These are phyloP conservation scores for Eleusine indica DNA, from an alignment of 176 grass and related monocot species.

Conservation along the genomic window DNA sequence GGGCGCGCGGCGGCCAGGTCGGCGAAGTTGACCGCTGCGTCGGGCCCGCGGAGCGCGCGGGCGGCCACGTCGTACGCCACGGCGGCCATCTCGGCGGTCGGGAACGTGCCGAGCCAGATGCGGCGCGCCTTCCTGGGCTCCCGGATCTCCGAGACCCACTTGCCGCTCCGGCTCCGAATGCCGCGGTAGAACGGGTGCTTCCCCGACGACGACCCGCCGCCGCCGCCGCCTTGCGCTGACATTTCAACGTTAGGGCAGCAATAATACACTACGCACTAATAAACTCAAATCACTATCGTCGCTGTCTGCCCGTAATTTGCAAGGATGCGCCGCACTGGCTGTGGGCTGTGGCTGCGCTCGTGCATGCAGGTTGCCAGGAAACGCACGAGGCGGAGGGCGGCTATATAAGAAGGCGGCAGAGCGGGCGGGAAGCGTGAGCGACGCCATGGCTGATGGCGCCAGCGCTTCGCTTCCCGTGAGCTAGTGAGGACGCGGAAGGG, in stretches of 20 bases:
- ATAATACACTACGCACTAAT: no score
- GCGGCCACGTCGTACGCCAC: slow-evolving; percentile 89
- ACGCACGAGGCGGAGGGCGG: slow-evolving; percentile 9
- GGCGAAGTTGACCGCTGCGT: slow-evolving; percentile 85
- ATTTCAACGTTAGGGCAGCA: slow-evolving; percentile 38
- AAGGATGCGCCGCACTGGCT: background rate
- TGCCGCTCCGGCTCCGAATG: slow-evolving; percentile 84
- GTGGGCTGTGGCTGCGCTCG: background rate
- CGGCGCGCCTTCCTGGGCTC: slow-evolving; percentile 85
- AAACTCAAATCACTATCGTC: no score
- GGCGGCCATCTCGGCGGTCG: slow-evolving; percentile 93
- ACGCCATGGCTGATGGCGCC: slow-evolving; percentile 42
- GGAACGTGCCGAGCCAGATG: slow-evolving; percentile 98
- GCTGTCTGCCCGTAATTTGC: background rate
- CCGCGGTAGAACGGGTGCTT: slow-evolving; percentile 83
- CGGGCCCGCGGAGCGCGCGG: slow-evolving; percentile 61
- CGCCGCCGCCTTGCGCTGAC: slow-evolving; percentile 33
- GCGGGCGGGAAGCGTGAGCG: slow-evolving; percentile 22
- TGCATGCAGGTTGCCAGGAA: slow-evolving; percentile 28
- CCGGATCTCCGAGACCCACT: slow-evolving; percentile 98
- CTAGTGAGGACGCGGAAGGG: slow-evolving; percentile 33
- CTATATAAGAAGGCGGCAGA: slow-evolving; percentile 48
- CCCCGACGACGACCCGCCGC: slow-evolving; percentile 34
- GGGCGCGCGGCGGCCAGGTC: slow-evolving; percentile 47
- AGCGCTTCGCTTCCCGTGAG: slow-evolving; percentile 40